A percentile compares a stretch with the other conserved stretches of the same genome.
Evolutionary conservation across 2,329 filamentous ascomycete species (phyloP).

Genomic region (Trichoderma oligosporum): DNA sequence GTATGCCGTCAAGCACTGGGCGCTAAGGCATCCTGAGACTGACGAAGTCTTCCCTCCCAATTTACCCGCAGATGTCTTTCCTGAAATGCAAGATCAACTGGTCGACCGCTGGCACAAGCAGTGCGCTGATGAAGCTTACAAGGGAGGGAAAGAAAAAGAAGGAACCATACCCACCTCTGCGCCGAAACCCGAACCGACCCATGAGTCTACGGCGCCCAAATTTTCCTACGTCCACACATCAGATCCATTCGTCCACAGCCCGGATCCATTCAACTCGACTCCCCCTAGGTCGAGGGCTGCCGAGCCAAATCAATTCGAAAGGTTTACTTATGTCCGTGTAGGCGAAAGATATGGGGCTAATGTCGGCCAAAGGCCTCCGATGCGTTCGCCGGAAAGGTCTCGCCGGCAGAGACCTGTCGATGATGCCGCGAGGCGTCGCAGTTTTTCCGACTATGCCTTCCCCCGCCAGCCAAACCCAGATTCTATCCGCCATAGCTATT

Average conservation of each 20-base stretch:
- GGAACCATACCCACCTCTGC: conserved; percentile 27
- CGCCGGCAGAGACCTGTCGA: conserved; percentile 40
- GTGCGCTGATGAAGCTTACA: conserved; percentile 53
- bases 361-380: conserved; percentile 29
- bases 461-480: conserved; percentile 34
- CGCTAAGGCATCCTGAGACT: conserved; percentile 70
- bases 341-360: conserved; percentile 33
- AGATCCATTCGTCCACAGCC: conserved; percentile 33
- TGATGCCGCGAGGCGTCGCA: conserved; percentile 43
- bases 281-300: conserved; percentile 29
- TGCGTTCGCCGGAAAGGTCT: conserved; percentile 35
- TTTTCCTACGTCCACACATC: conserved; percentile 37
- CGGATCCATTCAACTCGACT: conserved; percentile 30
- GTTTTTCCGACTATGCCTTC: conserved; percentile 49
- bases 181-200: conserved; percentile 25
- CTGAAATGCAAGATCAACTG: conserved; percentile 67
- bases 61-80: conserved; percentile 62
- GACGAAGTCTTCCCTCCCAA: conserved; percentile 62
- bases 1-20: conserved; percentile 72
- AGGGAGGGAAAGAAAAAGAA: conserved; percentile 53
- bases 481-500: conserved; percentile 27
- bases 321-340: conserved; percentile 41
- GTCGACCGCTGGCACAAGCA: conserved; percentile 82
- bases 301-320: conserved; percentile 34
- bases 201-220: conserved; percentile 36